These are phyloP conservation scores for Ustilago cynodontis DNA, from an alignment of 1,284 basidiomycete species.

Conservation along the genomic window DNA sequence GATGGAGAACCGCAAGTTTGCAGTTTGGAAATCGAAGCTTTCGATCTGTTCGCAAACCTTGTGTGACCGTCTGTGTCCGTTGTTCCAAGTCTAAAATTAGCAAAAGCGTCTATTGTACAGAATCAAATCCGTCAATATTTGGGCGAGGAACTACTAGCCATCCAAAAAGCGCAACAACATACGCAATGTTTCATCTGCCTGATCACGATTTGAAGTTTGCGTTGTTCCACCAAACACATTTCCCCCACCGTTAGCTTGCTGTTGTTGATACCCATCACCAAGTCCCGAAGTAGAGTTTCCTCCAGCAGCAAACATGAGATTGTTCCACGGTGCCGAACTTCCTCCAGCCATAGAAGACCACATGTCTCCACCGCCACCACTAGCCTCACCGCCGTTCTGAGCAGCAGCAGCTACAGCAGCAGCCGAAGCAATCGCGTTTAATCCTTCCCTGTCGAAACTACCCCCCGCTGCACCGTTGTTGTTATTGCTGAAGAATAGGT, in stretches of 20 bases:
- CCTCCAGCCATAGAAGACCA: too few relatives aligned
- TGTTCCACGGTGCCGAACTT: constrained; percentile 29
- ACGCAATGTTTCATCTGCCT: constrained; percentile 45
- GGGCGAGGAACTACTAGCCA: background rate
- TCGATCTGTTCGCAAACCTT: too few relatives aligned
- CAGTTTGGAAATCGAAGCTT: background rate
- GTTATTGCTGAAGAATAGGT: constrained; percentile 19
- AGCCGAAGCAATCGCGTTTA: constrained; percentile 40
- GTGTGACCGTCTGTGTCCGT: too few relatives aligned
- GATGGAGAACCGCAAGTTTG: background rate
- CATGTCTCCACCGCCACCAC: background rate
- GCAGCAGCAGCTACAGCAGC: constrained; percentile 26
- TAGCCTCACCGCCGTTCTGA: background rate
- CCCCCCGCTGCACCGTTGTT: background rate
- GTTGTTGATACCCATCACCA: constrained; percentile 5
- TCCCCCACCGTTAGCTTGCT: background rate
- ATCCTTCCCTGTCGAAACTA: constrained; percentile 27
- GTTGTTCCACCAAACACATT: background rate
- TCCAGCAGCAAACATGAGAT: constrained; percentile 23
- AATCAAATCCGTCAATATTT: background rate
- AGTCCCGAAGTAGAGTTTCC: background rate
- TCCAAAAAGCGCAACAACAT: constrained; percentile 35
- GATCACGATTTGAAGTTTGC: constrained; percentile 5
- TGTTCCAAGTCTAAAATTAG: background rate
- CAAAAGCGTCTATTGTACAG: background rate